Percentiles rank a stretch among this genome's conserved stretches.
These are phyloP conservation scores for Rhizodiscina lignyota DNA, from an alignment of 495 filamentous ascomycete genomes.

Conservation along the genomic window DNA sequence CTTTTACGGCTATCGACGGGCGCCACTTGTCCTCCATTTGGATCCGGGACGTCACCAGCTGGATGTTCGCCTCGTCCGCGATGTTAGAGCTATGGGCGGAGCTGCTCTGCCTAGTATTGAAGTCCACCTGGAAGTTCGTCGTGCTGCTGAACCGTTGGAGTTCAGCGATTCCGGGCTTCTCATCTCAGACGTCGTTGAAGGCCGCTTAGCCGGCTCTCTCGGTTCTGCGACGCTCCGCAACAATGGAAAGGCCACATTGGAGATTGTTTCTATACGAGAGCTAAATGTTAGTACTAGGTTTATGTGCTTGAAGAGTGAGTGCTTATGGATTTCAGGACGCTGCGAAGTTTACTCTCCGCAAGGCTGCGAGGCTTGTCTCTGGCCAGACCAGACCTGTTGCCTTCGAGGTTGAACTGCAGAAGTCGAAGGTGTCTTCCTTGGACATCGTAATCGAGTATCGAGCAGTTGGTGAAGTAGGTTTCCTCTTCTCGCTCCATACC, in stretches of 20 bases:
- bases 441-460: too few species aligned
- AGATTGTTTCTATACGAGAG: constrained; percentile 19
- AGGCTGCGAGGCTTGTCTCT: too few species aligned
- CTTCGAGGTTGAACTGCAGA: constrained; percentile 8
- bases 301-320: too few species aligned
- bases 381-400: constrained; percentile 15
- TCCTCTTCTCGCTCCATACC: too few species aligned
- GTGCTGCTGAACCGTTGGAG: constrained; percentile 8
- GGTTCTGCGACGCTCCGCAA: constrained; percentile 34
- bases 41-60: constrained; percentile 31
- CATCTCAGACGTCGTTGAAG: constrained; percentile 31
- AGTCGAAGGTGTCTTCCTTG: too few species aligned
- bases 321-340: too few species aligned
- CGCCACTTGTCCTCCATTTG: constrained; percentile 31
- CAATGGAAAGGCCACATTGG: constrained; percentile 19
- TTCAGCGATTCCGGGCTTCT: constrained; percentile 20
- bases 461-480: too few species aligned
- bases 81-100: constrained; percentile 36
- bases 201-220: constrained; percentile 26
- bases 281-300: constrained; percentile 22
- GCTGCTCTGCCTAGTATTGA: constrained; percentile 24
- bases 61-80: constrained; percentile 35
- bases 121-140: constrained; percentile 19
- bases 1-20: constrained; percentile 32
- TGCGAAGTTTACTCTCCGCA: too few species aligned